Evolutionary conservation across 202 grass and related monocot genomes (phyloP), one percentile per base, ranked within the genome.

Genomic region (Digitaria exilis): DNA sequence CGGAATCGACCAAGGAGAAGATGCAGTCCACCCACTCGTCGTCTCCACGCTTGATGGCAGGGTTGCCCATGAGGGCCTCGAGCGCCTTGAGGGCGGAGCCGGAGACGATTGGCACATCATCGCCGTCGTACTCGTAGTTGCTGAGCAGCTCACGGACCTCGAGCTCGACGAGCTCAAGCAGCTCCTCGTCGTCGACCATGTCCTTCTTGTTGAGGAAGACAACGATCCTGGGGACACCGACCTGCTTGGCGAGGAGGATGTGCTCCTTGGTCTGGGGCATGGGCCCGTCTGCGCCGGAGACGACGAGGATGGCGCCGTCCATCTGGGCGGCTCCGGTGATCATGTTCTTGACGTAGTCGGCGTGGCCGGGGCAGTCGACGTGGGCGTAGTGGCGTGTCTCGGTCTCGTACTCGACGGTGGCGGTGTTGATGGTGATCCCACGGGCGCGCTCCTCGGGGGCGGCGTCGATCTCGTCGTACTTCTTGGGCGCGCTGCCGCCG

Each of bases 131-230:
- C 71, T 99, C 96, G 8, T 99, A 99, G 19, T 86, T 72, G 2
- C 89, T 84, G 65, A 99, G 93, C n/a, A 99, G 91, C 75, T 99
- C 96, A 2, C 93, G 91, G 67, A 99, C 91, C 91, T 99, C 96
- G 70, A 99, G 93, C 22, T 99, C 96, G 34, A 99, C 93, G 76
- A 96, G 93, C 83, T 99, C 78, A 56, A 99, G 93, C 69, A 99
- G 88, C 91, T 99, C 96, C 84, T 99, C 96, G 62, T 96, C 96
- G 41, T 99, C 96, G 52, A 99, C 96, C 85, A 96, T 91, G 84
- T 99, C 96, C 88, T 99, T 94, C 87, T 99, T 99, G 93, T 99
- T 99, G 74, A 99, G 91, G 88, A 99, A 99, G n/a, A 96, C 96
- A 3, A 99, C 96, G 75, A 99, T 96, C 56, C 73, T 89, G 78